These are phyloP conservation scores for Myotisia sp. DNA, from an alignment of 2,329 filamentous ascomycete genomes.

Conservation along the genomic window DNA sequence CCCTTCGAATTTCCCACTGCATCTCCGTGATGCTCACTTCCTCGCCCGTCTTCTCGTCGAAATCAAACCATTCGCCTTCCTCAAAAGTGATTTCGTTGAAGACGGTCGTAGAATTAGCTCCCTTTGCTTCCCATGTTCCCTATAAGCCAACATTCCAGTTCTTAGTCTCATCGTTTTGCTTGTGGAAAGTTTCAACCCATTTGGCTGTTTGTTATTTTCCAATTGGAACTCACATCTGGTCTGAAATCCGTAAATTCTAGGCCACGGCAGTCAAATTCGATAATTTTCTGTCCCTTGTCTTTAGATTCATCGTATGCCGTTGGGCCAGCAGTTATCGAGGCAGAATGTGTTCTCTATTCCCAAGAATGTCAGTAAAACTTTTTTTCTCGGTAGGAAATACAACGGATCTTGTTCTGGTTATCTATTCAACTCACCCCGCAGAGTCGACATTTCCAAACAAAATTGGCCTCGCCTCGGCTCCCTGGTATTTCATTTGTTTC, in stretches of 20 bases:
- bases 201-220: no score
- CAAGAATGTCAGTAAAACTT: not conserved
- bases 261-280: slow-evolving; percentile 88
- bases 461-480: slow-evolving; percentile 90
- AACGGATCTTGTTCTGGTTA: not conserved
- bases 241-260: slow-evolving; percentile 86
- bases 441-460: slow-evolving; percentile 98
- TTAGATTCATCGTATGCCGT: slow-evolving; percentile 43
- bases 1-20: slow-evolving; percentile 69
- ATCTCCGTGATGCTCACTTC: slow-evolving; percentile 87
- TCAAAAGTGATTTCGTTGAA: slow-evolving; percentile 69
- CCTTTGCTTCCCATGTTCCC: slow-evolving; percentile 83
- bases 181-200: no score
- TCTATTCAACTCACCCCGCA: slow-evolving; percentile 56
- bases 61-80: slow-evolving; percentile 96
- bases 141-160: slow-evolving; percentile 32
- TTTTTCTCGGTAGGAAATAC: not conserved
- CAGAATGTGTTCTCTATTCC: slow-evolving; percentile 41
- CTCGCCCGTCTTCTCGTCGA: slow-evolving; percentile 82
- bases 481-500: slow-evolving; percentile 83
- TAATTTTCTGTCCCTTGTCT: slow-evolving; percentile 58
- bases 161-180: no score
- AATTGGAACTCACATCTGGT: slow-evolving; percentile 60
- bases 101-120: slow-evolving; percentile 62
- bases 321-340: slow-evolving; percentile 63